phyloP scores from a whole-genome alignment of 2,329 filamentous ascomycete species.

The Waltergamsia citrina region DNA sequence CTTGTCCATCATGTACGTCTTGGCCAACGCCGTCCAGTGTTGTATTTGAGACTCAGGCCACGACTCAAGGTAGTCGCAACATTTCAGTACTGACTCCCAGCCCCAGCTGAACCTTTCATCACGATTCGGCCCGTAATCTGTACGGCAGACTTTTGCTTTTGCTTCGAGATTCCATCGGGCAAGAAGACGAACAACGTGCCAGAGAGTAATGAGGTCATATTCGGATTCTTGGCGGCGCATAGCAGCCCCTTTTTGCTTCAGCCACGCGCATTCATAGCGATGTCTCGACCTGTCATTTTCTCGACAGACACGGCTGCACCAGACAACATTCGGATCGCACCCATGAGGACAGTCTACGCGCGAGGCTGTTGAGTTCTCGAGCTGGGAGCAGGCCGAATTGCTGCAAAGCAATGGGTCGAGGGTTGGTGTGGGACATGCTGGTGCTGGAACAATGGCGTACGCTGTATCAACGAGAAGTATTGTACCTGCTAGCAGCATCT shows the following conservation, averaged over 20 bases:
- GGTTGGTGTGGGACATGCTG: slow-evolving; percentile 1
- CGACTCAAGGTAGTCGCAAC: slow-evolving; percentile 16
- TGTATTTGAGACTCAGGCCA: slow-evolving; percentile 14
- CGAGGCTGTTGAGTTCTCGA: slow-evolving; percentile 6
- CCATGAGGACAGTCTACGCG: slow-evolving; percentile 9
- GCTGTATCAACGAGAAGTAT: slow-evolving; percentile 15
- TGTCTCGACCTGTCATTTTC: slow-evolving; percentile 11
- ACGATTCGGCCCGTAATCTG: slow-evolving; percentile 1
- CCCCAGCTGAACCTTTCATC: slow-evolving; percentile 11
- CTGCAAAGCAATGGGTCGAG: slow-evolving; percentile 13
- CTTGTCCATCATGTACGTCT: slow-evolving; percentile 12
- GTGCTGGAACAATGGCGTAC: slow-evolving; percentile 16
- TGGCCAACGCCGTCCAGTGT: slow-evolving; percentile 14
- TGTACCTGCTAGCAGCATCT: slow-evolving; percentile 13
- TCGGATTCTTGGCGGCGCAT: slow-evolving; percentile 11
- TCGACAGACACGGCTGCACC: slow-evolving; percentile 14
- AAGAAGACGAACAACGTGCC: slow-evolving; percentile 17
- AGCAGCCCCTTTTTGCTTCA: slow-evolving; percentile 9
- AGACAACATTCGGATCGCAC: slow-evolving; percentile 14
- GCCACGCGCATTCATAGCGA: slow-evolving; percentile 15
- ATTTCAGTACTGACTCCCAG: slow-evolving; percentile 15
- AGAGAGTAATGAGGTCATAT: slow-evolving; percentile 16
- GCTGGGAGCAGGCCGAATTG: slow-evolving; percentile 14
- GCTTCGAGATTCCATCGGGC: slow-evolving; percentile 13
- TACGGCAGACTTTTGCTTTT: neutral